phyloP scores from a whole-genome alignment of 345 rosid genomes.

The Citrus sp. region DNA sequence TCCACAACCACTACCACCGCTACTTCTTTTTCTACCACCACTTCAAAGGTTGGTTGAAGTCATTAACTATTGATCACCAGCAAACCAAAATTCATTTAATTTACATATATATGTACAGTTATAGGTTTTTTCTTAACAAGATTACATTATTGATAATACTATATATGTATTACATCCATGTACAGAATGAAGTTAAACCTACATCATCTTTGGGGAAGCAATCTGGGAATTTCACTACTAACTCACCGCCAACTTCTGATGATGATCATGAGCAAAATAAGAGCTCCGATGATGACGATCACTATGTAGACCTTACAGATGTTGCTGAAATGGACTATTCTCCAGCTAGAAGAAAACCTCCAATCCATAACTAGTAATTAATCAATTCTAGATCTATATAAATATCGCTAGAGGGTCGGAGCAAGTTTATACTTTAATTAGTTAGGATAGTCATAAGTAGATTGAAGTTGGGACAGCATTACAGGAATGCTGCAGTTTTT shows the following conservation, averaged over 20 bases:
- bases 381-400: too few relatives aligned
- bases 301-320: conserved; percentile 24
- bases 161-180: too few relatives aligned
- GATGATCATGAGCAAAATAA: neutral
- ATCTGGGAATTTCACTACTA: conserved; percentile 8
- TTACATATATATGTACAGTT: too few relatives aligned
- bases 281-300: neutral
- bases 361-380: conserved; percentile 42
- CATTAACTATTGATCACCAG: neutral
- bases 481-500: conserved; percentile 48
- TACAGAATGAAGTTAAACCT: conserved; percentile 7
- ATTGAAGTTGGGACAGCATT: conserved; percentile 31
- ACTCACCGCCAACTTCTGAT: conserved; percentile 12
- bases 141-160: too few relatives aligned
- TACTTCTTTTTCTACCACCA: conserved; percentile 9
- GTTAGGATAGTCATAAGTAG: neutral
- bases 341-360: conserved; percentile 56
- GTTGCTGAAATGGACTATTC: conserved; percentile 52
- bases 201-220: neutral
- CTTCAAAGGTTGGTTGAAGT: conserved; percentile 26
- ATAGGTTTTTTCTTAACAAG: too few relatives aligned
- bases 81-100: neutral
- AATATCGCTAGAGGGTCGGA: neutral
- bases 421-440: too few relatives aligned
- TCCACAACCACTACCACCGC: conserved; percentile 16